Conservation (phyloP, 208 protist genomes). For the Angomonas deanei region DNA sequence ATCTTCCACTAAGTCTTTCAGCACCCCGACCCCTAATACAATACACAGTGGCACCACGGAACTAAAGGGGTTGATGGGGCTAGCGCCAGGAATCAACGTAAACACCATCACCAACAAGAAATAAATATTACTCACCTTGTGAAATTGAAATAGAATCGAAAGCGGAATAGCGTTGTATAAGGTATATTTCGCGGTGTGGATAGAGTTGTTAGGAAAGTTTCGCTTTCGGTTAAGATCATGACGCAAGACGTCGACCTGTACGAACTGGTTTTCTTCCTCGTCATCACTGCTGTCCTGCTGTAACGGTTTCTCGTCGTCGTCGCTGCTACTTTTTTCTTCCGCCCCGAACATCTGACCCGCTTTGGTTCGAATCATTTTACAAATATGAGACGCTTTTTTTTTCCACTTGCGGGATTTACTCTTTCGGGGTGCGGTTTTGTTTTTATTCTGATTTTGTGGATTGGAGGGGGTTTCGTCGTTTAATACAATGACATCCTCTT, state of each 20-base stretch:
- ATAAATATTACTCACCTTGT: slow-evolving; percentile 89
- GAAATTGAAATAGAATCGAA: slow-evolving; percentile 82
- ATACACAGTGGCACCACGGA: slow-evolving; percentile 75
- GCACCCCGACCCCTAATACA: slow-evolving; percentile 78
- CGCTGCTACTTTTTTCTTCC: not conserved
- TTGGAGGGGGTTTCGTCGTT: too few species aligned
- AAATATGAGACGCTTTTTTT: too few species aligned
- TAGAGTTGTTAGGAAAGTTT: slow-evolving; percentile 48
- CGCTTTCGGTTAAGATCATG: slow-evolving; percentile 36
- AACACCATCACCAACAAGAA: slow-evolving; percentile 91
- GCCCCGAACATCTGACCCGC: not conserved
- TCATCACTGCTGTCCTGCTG: not conserved
- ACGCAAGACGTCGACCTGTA: slow-evolving; percentile 50
- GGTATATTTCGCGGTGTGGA: slow-evolving; percentile 74
- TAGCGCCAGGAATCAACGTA: slow-evolving; percentile 76
- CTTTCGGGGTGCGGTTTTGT: slow-evolving; percentile 8
- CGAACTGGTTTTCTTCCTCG: slow-evolving; percentile 18
- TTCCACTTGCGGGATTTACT: not conserved
- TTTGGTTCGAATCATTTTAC: too few species aligned
- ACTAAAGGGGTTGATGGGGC: slow-evolving; percentile 87
- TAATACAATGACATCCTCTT: not conserved
- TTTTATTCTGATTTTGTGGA: slow-evolving; percentile 2
- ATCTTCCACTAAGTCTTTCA: slow-evolving; percentile 89
- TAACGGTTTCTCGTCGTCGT: not conserved
- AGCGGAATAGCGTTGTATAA: slow-evolving; percentile 54